These are phyloP conservation scores for Coemansia sp. DNA, from an alignment of 192 early-diverging fungal species.

Conservation along the genomic window DNA sequence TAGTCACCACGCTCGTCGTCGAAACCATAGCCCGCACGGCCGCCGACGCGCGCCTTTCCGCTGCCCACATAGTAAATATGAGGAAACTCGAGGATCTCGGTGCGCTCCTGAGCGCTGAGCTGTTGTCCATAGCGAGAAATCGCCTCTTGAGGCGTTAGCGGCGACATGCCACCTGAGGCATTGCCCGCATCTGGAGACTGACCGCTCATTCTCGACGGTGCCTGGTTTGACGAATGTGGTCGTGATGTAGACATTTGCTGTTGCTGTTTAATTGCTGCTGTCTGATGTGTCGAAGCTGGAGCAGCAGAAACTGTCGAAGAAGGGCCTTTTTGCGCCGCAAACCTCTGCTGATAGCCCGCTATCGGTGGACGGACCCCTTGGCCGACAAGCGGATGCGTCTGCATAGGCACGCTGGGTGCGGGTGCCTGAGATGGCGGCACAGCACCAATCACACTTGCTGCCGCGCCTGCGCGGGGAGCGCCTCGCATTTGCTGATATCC, in stretches of 20 bases:
- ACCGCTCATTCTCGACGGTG: conserved; percentile 22
- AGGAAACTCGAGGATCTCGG: conserved; percentile 78
- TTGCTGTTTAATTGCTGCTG: neutral
- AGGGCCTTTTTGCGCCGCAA: conserved; percentile 32
- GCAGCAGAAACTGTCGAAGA: conserved; percentile 51
- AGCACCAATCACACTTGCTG: conserved; percentile 40
- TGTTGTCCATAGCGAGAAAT: conserved; percentile 67
- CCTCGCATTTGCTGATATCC: conserved; percentile 23
- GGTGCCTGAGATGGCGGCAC: conserved; percentile 18
- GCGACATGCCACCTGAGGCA: conserved; percentile 40
- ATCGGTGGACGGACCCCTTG: conserved; percentile 41
- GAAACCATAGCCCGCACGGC: conserved; percentile 50
- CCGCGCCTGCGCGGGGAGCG: conserved; percentile 36
- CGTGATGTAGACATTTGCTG: conserved; percentile 9
- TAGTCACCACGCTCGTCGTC: conserved; percentile 98
- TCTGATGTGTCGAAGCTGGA: conserved; percentile 23
- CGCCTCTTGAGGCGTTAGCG: conserved; percentile 63
- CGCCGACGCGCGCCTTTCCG: conserved; percentile 56
- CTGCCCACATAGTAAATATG: conserved; percentile 90
- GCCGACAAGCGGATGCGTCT: conserved; percentile 25
- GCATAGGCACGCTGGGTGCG: conserved; percentile 15
- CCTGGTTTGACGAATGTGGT: conserved; percentile 22
- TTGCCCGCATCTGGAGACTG: conserved; percentile 17
- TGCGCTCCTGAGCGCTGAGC: conserved; percentile 83
- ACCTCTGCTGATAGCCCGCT: conserved; percentile 50